phyloP scores from a whole-genome alignment of 2,329 filamentous ascomycete genomes.

The Pseudogymnoascus sp. region DNA sequence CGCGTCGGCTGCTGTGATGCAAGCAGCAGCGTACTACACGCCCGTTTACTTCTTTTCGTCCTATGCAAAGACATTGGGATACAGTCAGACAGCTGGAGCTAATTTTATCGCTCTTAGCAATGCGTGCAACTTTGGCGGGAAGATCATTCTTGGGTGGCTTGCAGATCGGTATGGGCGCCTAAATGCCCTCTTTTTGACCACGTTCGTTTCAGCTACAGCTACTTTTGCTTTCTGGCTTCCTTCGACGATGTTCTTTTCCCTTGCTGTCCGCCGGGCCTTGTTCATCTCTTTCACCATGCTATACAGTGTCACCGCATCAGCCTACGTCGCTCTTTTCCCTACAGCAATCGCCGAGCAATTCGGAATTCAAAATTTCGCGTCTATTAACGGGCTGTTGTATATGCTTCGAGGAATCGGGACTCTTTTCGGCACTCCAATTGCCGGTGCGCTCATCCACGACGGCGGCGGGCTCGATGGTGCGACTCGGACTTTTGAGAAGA shows the following conservation, averaged over 20 bases:
- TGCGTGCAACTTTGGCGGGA: slow-evolving; percentile 31
- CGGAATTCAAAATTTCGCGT: slow-evolving; percentile 18
- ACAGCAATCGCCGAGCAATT: slow-evolving; percentile 21
- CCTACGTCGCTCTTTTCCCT: slow-evolving; percentile 33
- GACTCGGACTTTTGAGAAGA: background rate
- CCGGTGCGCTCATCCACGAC: slow-evolving; percentile 27
- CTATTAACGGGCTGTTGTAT: slow-evolving; percentile 20
- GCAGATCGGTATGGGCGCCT: slow-evolving; percentile 32
- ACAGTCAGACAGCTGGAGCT: slow-evolving; percentile 27
- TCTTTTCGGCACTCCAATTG: slow-evolving; percentile 18
- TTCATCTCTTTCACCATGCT: slow-evolving; percentile 28
- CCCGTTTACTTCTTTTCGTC: slow-evolving; percentile 32
- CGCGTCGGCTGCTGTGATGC: slow-evolving; percentile 28
- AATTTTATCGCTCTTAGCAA: slow-evolving; percentile 34
- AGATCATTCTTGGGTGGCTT: slow-evolving; percentile 30
- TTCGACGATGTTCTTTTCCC: slow-evolving; percentile 9
- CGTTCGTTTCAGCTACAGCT: slow-evolving; percentile 23
- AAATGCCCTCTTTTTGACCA: slow-evolving; percentile 30
- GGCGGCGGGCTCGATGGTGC: slow-evolving; percentile 39
- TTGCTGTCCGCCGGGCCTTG: slow-evolving; percentile 13
- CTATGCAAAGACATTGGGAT: slow-evolving; percentile 32
- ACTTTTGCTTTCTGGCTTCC: slow-evolving; percentile 26
- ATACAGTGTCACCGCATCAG: slow-evolving; percentile 31
- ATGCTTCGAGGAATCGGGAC: slow-evolving; percentile 20
- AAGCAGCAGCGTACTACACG: slow-evolving; percentile 31